phyloP scores from a whole-genome alignment of 345 rosid genomes.

The Anacardium occidentale region DNA sequence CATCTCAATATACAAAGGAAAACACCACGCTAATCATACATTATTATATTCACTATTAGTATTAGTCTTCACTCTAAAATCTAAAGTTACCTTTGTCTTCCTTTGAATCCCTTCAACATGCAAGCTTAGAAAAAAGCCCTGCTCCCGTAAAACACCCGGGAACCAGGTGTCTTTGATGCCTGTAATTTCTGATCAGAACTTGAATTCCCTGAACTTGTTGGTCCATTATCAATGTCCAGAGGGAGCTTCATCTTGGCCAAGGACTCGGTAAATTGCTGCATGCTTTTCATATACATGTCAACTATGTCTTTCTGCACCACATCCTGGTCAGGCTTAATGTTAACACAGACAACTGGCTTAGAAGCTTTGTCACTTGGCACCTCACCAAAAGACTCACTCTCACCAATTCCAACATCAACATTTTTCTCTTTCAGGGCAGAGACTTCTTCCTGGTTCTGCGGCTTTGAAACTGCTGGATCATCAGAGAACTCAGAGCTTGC shows the following conservation, averaged over 20 bases:
- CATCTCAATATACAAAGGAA: conserved; percentile 55
- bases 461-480: conserved; percentile 42
- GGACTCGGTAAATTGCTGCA: conserved; percentile 99
- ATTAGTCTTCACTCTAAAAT: conserved; percentile 66
- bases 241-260: conserved; percentile 99
- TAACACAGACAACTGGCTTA: conserved; percentile 55
- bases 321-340: conserved; percentile 69
- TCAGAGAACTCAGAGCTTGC: conserved; percentile 64
- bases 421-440: conserved; percentile 44
- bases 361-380: conserved; percentile 32
- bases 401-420: conserved; percentile 39
- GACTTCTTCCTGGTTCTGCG: conserved; percentile 43
- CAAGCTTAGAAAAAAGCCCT: conserved; percentile 89
- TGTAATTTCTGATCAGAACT: conserved; percentile 75
- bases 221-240: conserved; percentile 66
- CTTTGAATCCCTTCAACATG: conserved; percentile 27
- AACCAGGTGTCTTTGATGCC: conserved; percentile 58
- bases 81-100: conserved; percentile 73
- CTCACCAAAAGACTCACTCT: conserved; percentile 52
- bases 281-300: conserved; percentile 98
- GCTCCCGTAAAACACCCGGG: conserved; percentile 97
- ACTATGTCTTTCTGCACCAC: conserved; percentile 93
- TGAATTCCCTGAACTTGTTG: conserved; percentile 75
- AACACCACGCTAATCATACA: conserved; percentile 52
- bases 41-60: conserved; percentile 59